phyloP scores from a whole-genome alignment of 768 basidiomycete species.

The Pisolithus tinctorius region DNA sequence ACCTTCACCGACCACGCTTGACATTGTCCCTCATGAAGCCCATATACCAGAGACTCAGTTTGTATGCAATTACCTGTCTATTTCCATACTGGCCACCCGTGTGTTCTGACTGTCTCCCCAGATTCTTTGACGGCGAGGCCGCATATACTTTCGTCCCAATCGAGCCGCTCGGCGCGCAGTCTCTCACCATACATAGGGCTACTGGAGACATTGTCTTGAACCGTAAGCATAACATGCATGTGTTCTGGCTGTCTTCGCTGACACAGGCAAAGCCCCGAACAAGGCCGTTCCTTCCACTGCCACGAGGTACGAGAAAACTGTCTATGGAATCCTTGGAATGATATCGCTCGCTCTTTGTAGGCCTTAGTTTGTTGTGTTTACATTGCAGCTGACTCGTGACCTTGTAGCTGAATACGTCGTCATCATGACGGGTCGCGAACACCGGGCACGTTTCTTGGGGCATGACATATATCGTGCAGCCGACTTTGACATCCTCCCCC shows the following conservation, averaged over 20 bases:
- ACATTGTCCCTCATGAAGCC: slow-evolving; percentile 46
- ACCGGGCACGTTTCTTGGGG: slow-evolving; percentile 71
- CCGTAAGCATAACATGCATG: slow-evolving; percentile 33
- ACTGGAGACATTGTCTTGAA: slow-evolving; percentile 74
- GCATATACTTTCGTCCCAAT: slow-evolving; percentile 76
- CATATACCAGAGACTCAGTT: slow-evolving; percentile 65
- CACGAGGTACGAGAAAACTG: slow-evolving; percentile 53
- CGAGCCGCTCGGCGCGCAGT: slow-evolving; percentile 50
- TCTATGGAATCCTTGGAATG: slow-evolving; percentile 72
- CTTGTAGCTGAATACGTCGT: slow-evolving; percentile 86
- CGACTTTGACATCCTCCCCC: slow-evolving; percentile 86
- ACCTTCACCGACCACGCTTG: slow-evolving; percentile 9
- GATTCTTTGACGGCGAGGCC: slow-evolving; percentile 65
- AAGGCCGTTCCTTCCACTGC: slow-evolving; percentile 46
- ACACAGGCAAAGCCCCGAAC: slow-evolving; percentile 40
- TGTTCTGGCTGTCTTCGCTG: neutral
- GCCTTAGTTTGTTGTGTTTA: slow-evolving; percentile 19
- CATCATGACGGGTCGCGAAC: slow-evolving; percentile 76
- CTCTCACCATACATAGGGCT: slow-evolving; percentile 63
- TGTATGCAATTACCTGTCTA: slow-evolving; percentile 37
- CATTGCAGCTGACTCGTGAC: neutral
- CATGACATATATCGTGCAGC: slow-evolving; percentile 86
- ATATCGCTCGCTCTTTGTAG: slow-evolving; percentile 71
- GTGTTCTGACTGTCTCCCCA: slow-evolving; percentile 23
- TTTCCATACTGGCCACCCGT: neutral